A percentile compares a stretch with the other conserved stretches of the same genome.
Conservation (phyloP, 768 basidiomycete species). For the Panellus pusillus region DNA sequence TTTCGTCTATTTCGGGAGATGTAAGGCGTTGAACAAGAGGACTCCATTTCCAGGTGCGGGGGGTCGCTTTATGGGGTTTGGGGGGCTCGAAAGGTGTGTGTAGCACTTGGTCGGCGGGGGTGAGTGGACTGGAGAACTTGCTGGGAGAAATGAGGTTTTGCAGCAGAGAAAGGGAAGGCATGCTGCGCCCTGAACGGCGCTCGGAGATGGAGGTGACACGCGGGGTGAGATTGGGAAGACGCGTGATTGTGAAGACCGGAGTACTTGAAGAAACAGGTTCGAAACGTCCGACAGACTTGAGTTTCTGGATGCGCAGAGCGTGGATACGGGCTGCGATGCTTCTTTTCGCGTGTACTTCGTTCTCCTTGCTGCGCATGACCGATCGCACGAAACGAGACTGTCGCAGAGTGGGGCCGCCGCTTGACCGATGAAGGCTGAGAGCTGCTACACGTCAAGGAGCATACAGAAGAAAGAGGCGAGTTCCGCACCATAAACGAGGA, state of each 20-base stretch:
- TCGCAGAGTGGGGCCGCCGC: not conserved
- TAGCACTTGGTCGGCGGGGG: constrained; percentile 18
- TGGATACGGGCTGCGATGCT: constrained; percentile 2
- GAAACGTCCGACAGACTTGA: not conserved
- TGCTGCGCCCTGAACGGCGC: not conserved
- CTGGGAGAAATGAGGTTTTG: constrained; percentile 17
- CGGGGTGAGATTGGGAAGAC: not conserved
- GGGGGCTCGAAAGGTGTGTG: constrained; percentile 16
- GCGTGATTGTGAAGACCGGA: not conserved
- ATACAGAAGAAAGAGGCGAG: not conserved
- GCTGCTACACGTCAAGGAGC: not conserved
- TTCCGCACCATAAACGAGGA: constrained; percentile 4
- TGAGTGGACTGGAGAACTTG: constrained; percentile 18
- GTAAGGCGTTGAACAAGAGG: not conserved
- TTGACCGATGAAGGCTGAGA: constrained; percentile 10
- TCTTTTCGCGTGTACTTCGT: not conserved
- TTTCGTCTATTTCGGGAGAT: constrained; percentile 14
- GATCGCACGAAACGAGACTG: constrained; percentile 9
- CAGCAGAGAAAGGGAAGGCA: constrained; percentile 2
- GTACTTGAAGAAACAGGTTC: not conserved
- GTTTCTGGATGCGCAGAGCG: constrained; percentile 3
- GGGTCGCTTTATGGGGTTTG: constrained; percentile 9
- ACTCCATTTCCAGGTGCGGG: constrained; percentile 12
- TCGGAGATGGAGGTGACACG: constrained; percentile 1
- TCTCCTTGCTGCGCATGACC: constrained; percentile 9